These are phyloP conservation scores for Teratosphaeria epicoccoides DNA, from an alignment of 2,329 filamentous ascomycete species.

Conservation along the genomic window DNA sequence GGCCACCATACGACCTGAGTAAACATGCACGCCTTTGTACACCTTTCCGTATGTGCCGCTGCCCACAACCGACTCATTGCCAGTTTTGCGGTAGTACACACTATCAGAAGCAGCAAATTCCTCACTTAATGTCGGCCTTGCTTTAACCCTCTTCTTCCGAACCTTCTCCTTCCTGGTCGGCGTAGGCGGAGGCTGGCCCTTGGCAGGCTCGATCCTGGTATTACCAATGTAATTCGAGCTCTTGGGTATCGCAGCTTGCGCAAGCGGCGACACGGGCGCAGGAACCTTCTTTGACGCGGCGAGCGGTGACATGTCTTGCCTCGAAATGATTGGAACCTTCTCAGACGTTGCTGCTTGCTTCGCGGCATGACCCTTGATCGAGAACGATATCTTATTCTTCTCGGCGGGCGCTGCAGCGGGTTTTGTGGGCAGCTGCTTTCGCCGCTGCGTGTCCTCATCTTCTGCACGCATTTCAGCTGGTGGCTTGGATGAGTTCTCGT, in stretches of 20 bases:
- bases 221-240: conserved; percentile 26
- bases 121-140: conserved; percentile 56
- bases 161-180: conserved; percentile 43
- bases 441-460: conserved; percentile 40
- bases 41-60: conserved; percentile 95
- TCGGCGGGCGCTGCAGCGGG: conserved; percentile 21
- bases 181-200: conserved; percentile 11
- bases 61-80: conserved; percentile 93
- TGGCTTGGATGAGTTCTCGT: conserved; percentile 51
- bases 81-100: conserved; percentile 87
- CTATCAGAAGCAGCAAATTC: conserved; percentile 73
- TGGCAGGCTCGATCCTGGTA: conserved; percentile 17
- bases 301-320: conserved; percentile 20
- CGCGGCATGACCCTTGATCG: conserved; percentile 62
- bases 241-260: conserved; percentile 20
- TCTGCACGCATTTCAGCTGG: conserved; percentile 57
- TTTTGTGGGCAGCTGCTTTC: conserved; percentile 9
- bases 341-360: conserved; percentile 39
- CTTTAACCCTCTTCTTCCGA: conserved; percentile 58
- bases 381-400: conserved; percentile 72
- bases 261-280: conserved; percentile 19
- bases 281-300: conserved; percentile 41
- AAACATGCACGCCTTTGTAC: conserved; percentile 89
- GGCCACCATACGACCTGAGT: conserved; percentile 72
- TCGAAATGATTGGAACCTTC: conserved; percentile 12